Evolutionary conservation across 805 yeast genomes (phyloP).

Genomic region (Lipomyces yamadae): DNA sequence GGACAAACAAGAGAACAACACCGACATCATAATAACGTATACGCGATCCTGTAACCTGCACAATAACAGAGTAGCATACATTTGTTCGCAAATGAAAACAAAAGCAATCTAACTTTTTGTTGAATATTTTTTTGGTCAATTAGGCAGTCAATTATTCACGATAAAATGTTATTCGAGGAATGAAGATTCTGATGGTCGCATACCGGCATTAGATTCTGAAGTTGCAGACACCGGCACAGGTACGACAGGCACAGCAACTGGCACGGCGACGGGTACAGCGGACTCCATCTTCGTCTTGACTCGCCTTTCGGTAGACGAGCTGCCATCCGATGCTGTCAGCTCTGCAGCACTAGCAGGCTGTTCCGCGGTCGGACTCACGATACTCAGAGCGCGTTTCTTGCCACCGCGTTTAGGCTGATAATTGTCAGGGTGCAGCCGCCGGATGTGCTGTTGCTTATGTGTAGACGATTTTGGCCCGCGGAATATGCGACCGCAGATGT

Average conservation of each 20-base stretch:
- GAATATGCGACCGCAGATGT: constrained; percentile 52
- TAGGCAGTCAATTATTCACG: neutral
- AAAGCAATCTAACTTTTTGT: neutral
- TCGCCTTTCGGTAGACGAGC: neutral
- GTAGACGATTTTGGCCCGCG: constrained; percentile 55
- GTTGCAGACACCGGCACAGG: neutral
- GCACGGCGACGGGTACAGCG: neutral
- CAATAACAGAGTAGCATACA: neutral
- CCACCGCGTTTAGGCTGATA: constrained; percentile 56
- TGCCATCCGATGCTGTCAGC: neutral
- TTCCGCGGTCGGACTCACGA: constrained; percentile 21
- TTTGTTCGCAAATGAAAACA: neutral
- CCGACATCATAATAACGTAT: neutral
- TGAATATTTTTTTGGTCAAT: neutral
- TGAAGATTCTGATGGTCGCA: constrained; percentile 1
- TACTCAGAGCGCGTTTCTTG: constrained; percentile 44
- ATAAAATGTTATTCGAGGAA: neutral
- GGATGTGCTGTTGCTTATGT: constrained; percentile 56
- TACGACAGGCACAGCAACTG: neutral
- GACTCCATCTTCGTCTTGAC: neutral
- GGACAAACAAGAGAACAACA: neutral
- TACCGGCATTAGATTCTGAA: neutral
- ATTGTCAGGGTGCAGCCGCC: constrained; percentile 53
- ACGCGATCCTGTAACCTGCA: neutral
- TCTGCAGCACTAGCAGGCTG: neutral